A percentile compares a stretch with the other conserved stretches of the same genome.
Evolutionary conservation across 2,329 filamentous ascomycete species (phyloP).

Genomic region (Cercospora nicotianae): DNA sequence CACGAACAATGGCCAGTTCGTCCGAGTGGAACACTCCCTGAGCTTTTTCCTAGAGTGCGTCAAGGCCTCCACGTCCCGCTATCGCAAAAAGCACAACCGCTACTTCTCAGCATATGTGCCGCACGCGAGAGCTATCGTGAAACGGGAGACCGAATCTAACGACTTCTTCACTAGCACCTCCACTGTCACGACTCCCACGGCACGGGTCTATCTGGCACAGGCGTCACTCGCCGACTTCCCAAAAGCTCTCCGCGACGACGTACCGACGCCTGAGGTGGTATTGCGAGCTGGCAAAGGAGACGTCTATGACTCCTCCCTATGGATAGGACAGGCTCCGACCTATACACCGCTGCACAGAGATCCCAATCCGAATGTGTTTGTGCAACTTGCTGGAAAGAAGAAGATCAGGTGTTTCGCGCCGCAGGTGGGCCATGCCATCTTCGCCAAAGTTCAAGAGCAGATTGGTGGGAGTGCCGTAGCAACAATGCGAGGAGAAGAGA

Average conservation of each 20-base stretch:
- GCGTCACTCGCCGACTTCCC: slow-evolving; percentile 71
- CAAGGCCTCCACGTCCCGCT: slow-evolving; percentile 28
- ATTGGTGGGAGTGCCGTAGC: slow-evolving; percentile 44
- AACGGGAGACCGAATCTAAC: slow-evolving; percentile 28
- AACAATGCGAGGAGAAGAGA: slow-evolving; percentile 72
- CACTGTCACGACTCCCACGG: slow-evolving; percentile 25
- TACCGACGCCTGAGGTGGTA: slow-evolving; percentile 68
- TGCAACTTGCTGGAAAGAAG: slow-evolving; percentile 76
- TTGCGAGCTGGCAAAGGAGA: slow-evolving; percentile 68
- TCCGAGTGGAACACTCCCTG: slow-evolving; percentile 62
- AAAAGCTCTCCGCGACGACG: slow-evolving; percentile 58
- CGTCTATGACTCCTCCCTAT: slow-evolving; percentile 82
- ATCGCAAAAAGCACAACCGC: slow-evolving; percentile 23
- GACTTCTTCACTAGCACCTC: slow-evolving; percentile 38
- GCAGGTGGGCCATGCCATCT: slow-evolving; percentile 62
- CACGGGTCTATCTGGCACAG: slow-evolving; percentile 81
- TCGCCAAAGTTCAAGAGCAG: slow-evolving; percentile 51
- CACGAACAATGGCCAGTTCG: slow-evolving; percentile 52
- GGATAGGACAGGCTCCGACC: slow-evolving; percentile 83
- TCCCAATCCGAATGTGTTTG: slow-evolving; percentile 90
- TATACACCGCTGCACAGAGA: slow-evolving; percentile 90
- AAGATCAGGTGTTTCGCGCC: slow-evolving; percentile 70
- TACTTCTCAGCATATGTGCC: slow-evolving; percentile 36
- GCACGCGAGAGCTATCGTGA: slow-evolving; percentile 27
- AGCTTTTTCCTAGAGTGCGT: slow-evolving; percentile 62